A percentile compares a stretch with the other conserved stretches of the same genome.
phyloP scores from a whole-genome alignment of 352 stramenopile species.

The Phytophthora hibernalis region DNA sequence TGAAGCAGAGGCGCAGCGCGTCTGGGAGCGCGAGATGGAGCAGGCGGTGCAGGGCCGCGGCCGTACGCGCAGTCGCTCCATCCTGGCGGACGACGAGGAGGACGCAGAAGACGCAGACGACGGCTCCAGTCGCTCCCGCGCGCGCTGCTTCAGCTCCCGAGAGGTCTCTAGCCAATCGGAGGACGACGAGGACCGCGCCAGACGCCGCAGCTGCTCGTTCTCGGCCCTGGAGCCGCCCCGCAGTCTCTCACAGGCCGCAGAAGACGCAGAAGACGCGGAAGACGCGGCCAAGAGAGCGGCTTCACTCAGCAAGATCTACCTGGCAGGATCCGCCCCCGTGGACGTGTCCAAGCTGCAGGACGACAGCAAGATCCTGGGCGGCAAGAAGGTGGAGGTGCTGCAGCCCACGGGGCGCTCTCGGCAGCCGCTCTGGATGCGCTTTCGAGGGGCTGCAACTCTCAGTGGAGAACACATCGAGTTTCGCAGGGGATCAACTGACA shows the following conservation, averaged over 20 bases:
- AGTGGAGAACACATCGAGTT: conserved; percentile 53
- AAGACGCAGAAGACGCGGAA: conserved; percentile 38
- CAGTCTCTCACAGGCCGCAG: conserved; percentile 8
- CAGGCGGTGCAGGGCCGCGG: conserved; percentile 72
- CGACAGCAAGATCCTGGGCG: conserved; percentile 76
- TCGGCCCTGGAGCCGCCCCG: conserved; percentile 44
- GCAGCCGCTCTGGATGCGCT: conserved; percentile 82
- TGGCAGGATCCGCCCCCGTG: conserved; percentile 81
- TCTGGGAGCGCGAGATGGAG: conserved; percentile 89
- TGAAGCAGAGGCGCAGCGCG: conserved; percentile 54
- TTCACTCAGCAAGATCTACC: conserved; percentile 86
- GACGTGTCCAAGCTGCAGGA: conserved; percentile 84
- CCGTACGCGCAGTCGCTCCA: conserved; percentile 81
- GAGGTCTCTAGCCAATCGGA: conserved; percentile 2
- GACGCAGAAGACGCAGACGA: conserved; percentile 15
- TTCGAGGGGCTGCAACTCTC: conserved; percentile 80
- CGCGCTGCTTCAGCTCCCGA: conserved; percentile 61
- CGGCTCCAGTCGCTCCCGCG: conserved; percentile 38
- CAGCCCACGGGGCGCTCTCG: conserved; percentile 80
- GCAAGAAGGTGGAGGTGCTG: conserved; percentile 79
- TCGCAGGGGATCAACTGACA: conserved; percentile 47
- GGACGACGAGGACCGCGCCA: conserved; percentile 12
- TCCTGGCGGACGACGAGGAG: conserved; percentile 63
- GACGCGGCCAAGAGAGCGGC: conserved; percentile 65
- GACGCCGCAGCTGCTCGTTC: conserved; percentile 76